Base-by-base conservation (phyloP, 768 basidiomycete species). In the Cyathus striatus region DNA sequence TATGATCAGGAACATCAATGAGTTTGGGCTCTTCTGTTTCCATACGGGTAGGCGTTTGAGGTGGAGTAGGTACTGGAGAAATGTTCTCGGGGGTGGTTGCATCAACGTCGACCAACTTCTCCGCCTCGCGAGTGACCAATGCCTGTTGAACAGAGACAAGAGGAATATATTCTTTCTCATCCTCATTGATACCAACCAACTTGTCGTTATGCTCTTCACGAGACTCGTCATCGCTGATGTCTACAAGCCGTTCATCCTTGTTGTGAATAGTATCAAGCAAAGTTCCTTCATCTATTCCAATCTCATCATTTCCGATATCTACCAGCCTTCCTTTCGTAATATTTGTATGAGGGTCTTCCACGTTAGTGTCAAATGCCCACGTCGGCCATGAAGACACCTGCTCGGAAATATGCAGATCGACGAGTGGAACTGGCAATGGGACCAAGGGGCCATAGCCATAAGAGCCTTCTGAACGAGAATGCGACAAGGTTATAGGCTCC, bases 31-130 rank as follows among this genome's bases (percentile, higher is more conserved):
- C 27, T 7, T 7, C 9, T 30, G 7, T n/a, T 7, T 30, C 9
- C 27, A 30, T n/a, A 30, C 27, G 27, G n/a, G n/a, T n/a, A 30
- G 27, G 27, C n/a, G 27, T 30, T 30, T 7, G n/a, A 30, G 27
- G 27, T 30, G 27, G 7, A 9, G 27, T n/a, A n/a, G n/a, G n/a
- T n/a, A n/a, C n/a, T n/a, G n/a, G n/a, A n/a, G 23, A 18, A 26
- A 18, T 18, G 3, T 14, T 6, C 42, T 23, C 33, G 12, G 42
- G 24, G 22, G 9, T 22, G 33, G 36, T 32, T 14, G 42, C 37
- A 21, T 42, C 41, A 14, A 30, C 23, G n/a, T 41, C n/a, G 3
- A 47, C 42, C 10, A 17, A n/a, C 27, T 43, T 39, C 13, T 37
- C 41, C 22, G 16, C 14, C 5, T 7, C 35, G 35, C 35, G 12